Conservation (phyloP, 176 grass and related monocot species). For the Echinochloa phyllopogon region DNA sequence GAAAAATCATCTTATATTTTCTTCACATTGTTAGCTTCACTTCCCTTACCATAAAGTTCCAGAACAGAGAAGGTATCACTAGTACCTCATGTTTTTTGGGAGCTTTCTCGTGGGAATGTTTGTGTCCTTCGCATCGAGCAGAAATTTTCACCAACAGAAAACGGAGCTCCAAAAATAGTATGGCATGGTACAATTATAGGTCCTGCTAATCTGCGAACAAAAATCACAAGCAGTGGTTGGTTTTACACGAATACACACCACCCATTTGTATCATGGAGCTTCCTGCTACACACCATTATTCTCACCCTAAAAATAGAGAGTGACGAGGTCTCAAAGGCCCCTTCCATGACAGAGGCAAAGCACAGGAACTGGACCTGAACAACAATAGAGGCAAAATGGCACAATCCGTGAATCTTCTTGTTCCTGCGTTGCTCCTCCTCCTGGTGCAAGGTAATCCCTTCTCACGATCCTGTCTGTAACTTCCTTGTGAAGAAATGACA, state of each 20-base stretch:
- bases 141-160: not conserved
- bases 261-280: not conserved
- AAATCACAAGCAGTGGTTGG: not conserved
- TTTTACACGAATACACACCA: not conserved
- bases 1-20: no score
- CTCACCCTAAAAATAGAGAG: not conserved
- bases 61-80: no score
- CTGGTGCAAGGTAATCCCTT: conserved; percentile 36
- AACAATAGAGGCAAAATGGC: not conserved
- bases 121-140: not conserved
- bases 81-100: no score
- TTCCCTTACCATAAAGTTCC: no score
- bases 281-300: no score
- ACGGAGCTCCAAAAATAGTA: not conserved
- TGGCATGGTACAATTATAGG: not conserved
- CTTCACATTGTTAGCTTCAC: no score
- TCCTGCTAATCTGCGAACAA: not conserved
- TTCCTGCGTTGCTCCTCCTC: conserved; percentile 11
- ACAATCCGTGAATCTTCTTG: conserved; percentile 40
- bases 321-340: not conserved
- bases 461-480: not conserved
- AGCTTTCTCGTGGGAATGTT: no score
- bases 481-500: not conserved
- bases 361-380: not conserved
- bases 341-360: not conserved